A percentile compares a stretch with the other conserved stretches of the same genome.
Evolutionary conservation across 2,329 filamentous ascomycete genomes (phyloP).

Genomic region (Fusarium bactridioides): DNA sequence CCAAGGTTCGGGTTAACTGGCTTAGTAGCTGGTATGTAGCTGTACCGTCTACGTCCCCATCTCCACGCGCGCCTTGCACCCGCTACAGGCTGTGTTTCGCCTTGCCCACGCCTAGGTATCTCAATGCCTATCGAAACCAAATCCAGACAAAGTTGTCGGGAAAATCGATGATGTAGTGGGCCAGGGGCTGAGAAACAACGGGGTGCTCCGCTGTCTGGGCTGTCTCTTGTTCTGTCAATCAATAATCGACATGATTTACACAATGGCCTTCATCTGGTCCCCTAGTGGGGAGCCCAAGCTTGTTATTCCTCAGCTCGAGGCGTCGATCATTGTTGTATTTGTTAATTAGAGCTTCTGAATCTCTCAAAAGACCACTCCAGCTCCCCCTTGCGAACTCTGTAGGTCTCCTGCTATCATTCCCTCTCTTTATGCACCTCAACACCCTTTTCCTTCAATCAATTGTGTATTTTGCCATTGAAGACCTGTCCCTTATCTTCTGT

Average conservation of each 20-base stretch:
- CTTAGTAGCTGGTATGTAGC: conserved; percentile 1
- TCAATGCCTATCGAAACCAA: conserved; percentile 1
- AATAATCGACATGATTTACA: conserved; percentile 23
- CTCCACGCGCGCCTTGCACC: background rate
- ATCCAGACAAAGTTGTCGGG: background rate
- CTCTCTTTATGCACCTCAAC: background rate
- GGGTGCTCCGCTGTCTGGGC: conserved; percentile 16
- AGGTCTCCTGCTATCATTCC: background rate
- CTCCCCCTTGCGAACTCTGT: background rate
- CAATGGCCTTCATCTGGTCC: conserved; percentile 8
- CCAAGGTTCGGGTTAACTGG: background rate
- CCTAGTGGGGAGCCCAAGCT: conserved; percentile 28
- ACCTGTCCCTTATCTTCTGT: background rate
- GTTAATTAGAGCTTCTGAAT: conserved; percentile 26
- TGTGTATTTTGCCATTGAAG: conserved; percentile 2
- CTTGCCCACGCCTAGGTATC: background rate
- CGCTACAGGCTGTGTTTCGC: conserved; percentile 14
- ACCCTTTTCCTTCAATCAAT: background rate
- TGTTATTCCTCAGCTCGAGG: conserved; percentile 20
- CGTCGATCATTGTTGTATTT: conserved; percentile 30
- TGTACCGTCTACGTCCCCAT: background rate
- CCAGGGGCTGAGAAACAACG: conserved; percentile 36
- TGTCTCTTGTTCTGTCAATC: conserved; percentile 12
- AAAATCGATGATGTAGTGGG: conserved; percentile 40
- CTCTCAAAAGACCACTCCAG: background rate